Evolutionary conservation across 1,139 yeast genomes (phyloP), one percentile per base, ranked within the genome.

Genomic region (Geotrichum reessii): DNA sequence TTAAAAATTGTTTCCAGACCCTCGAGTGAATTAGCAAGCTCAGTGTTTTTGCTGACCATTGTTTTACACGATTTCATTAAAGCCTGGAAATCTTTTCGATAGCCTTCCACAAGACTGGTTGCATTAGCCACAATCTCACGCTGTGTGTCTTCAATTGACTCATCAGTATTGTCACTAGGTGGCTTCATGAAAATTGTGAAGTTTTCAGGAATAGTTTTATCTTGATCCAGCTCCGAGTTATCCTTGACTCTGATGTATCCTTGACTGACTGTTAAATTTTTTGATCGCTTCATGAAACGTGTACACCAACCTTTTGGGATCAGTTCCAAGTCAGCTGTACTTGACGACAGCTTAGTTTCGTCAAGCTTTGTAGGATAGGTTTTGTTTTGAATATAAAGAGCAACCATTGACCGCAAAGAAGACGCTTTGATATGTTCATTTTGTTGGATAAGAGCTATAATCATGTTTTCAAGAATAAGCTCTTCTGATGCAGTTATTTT

Each of bases 241-340:
- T 53, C 48, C 31, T 53, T 55, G 49, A 57, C 47, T 50, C 50
- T 52, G 47, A 57, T 50, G 21, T 27, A 28, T 3, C 59, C 59
- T 25, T 57, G 59, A 44, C 21, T 53, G 25, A 53, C 56, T 9
- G 22, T 27, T 8, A 57, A 31, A 25, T 57, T 57, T 47, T 57
- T 52, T 24, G 58, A 50, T 11, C 62, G 52, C 52, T 60, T 58
- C 53, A 60, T 52, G 44, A 60, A 60, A 19, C 62, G 33, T 3
- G 59, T 47, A 53, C 62, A 58, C 62, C 62, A 60, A 8, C 62
- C 62, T 44, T 60, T 60, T 4, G 60, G 62, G 28, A 60, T 58
- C 9, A 52, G 42, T 27, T 57, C 56, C 21, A 55, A 28, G 50
- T 55, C 57, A 17, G 44, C 47, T 6, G 33, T 19, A 8, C 22